These are phyloP conservation scores for Colletotrichum nymphaeae DNA, from an alignment of 2,329 filamentous ascomycete species.

Conservation along the genomic window DNA sequence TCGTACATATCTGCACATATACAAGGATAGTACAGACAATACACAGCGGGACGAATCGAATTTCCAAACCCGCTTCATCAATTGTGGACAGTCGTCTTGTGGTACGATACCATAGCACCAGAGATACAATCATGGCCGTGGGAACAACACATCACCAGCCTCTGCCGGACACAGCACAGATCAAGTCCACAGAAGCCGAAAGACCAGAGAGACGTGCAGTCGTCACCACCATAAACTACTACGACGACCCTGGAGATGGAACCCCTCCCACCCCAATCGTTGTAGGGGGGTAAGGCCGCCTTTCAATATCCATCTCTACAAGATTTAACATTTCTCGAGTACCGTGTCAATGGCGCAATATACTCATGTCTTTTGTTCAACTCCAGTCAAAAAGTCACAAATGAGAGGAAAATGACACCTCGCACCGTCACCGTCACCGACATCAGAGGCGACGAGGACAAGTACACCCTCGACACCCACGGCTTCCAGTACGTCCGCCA, in stretches of 20 bases:
- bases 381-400: constrained; percentile 61
- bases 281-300: constrained; percentile 35
- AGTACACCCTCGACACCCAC: constrained; percentile 67
- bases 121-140: background rate
- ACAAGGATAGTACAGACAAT: background rate
- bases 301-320: constrained; percentile 12
- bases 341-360: background rate
- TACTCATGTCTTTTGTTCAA: constrained; percentile 11
- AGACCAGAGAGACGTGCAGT: constrained; percentile 18
- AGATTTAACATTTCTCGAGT: background rate
- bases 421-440: constrained; percentile 66
- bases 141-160: background rate
- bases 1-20: background rate
- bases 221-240: constrained; percentile 36
- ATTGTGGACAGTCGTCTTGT: no score
- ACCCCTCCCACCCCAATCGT: constrained; percentile 36
- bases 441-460: constrained; percentile 72
- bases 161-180: background rate
- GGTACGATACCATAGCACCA: no score
- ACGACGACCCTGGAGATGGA: constrained; percentile 37
- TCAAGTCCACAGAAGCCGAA: background rate
- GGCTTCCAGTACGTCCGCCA: constrained; percentile 68
- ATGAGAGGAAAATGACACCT: constrained; percentile 75
- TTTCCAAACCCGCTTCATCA: background rate
- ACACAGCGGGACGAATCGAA: constrained; percentile 1